A percentile compares a stretch with the other conserved stretches of the same genome.
Evolutionary conservation across 257 asterid genomes (phyloP).

Genomic region (Fraxinus anomala): DNA sequence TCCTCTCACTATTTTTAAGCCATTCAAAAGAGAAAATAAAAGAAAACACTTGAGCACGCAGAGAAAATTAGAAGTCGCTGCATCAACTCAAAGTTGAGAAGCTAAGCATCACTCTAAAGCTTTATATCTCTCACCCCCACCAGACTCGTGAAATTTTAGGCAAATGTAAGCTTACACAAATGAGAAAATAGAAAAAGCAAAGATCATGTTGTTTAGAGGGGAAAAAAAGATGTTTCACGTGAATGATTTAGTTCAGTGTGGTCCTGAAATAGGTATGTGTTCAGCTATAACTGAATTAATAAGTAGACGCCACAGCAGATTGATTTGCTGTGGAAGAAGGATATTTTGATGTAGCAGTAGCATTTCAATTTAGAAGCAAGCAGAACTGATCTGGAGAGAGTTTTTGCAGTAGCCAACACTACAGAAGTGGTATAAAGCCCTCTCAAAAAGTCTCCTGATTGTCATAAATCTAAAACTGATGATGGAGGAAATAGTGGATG

Average conservation of each 20-base stretch:
- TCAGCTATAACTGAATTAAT: not conserved
- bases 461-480: not conserved
- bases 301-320: not conserved
- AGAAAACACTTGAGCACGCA: not conserved
- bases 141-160: not conserved
- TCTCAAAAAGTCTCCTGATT: not conserved
- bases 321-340: not conserved
- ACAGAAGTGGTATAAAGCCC: not conserved
- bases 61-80: not conserved
- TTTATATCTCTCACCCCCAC: not conserved
- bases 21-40: not conserved
- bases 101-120: not conserved
- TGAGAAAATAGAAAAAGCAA: not conserved
- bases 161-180: not conserved
- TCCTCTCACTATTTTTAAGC: slow-evolving; percentile 30
- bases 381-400: not conserved
- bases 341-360: not conserved
- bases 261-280: not conserved
- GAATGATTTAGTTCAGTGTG: not conserved
- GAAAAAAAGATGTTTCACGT: not conserved
- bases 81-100: not conserved
- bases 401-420: not conserved
- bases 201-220: not conserved
- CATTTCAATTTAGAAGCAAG: not conserved
- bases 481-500: not conserved